Percentiles rank a stretch among this genome's conserved stretches.
phyloP scores from a whole-genome alignment of 2,329 filamentous ascomycete genomes.

The Ceratocystis huliohia region DNA sequence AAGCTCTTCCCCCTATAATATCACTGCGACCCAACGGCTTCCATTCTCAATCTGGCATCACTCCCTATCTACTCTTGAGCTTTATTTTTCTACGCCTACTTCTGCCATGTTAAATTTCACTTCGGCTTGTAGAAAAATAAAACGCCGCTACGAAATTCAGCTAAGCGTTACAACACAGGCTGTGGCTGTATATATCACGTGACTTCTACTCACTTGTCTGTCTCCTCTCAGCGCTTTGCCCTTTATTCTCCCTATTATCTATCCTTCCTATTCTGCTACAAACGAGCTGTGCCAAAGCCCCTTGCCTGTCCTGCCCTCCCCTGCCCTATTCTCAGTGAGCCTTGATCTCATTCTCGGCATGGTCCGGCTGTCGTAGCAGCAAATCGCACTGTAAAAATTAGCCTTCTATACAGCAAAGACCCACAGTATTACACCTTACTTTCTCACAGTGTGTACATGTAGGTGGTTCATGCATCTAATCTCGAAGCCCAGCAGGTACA shows the following conservation, averaged over 20 bases:
- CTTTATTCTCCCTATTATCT: neutral
- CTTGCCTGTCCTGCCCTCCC: neutral
- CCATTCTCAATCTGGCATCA: no score
- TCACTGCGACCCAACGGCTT: no score
- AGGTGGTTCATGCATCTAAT: neutral
- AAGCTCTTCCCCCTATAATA: no score
- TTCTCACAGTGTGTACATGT: neutral
- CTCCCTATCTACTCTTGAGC: no score
- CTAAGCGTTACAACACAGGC: no score
- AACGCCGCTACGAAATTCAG: no score
- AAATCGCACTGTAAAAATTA: neutral
- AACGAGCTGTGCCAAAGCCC: neutral
- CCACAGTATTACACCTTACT: neutral
- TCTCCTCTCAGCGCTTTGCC: neutral
- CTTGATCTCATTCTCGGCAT: slow-evolving; percentile 8
- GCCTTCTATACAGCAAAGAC: neutral
- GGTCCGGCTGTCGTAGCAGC: neutral
- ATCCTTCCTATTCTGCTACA: neutral
- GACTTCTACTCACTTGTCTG: no score
- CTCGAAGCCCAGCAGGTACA: slow-evolving; percentile 4
- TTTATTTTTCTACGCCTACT: no score
- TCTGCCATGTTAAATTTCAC: no score
- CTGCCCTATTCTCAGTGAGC: neutral
- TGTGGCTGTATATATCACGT: no score
- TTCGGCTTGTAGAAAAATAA: no score